Base-by-base conservation (phyloP, 1,284 basidiomycete species). In the Blastosporella zonata region DNA sequence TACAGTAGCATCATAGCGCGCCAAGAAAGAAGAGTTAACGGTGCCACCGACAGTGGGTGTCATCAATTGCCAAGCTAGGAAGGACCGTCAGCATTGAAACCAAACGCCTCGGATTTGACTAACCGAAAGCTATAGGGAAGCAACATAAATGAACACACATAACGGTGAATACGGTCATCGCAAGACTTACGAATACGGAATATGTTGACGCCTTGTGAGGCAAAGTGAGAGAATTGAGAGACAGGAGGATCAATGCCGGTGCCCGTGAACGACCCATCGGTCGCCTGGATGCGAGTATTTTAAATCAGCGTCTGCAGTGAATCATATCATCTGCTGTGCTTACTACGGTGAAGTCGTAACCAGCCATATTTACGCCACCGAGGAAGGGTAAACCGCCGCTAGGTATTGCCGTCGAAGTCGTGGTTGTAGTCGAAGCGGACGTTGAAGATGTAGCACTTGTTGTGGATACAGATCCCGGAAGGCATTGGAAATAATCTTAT, bases 1-100 rank as follows among this genome's bases (percentile, higher is more conserved):
- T 21, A 82, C 79, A 28, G 70, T 73, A 2, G 59, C 54, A 55
- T 78, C 74, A 56, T 77, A 81, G 27, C 62, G 60, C 1, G 65
- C 52, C 59, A 80, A 74, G 67, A 73, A 79, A 23, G 55, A 65
- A 15, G 65, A 56, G 59, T 74, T 65, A 57, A 81, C 72, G 23
- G 67, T 64, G 9, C 74, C 74, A 40, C 74, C 75, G 17, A 79
- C 54, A 17, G 67, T 68, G 21, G 73, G 73, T 6, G 73, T 76
- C 68, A 79, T 73, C 52, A 77, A 64, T 58, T 79, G 77, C 79
- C 79, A 67, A 22, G 63, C 64, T 62, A 55, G 65, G 53, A 54
- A 54, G 59, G 43, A 35, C 37, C 17, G 15, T 38, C 28, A 27
- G 44, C 21, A 6, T 46, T 17, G 20, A 34, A 42, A 35, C 44